A percentile compares a stretch with the other conserved stretches of the same genome.
phyloP scores from a whole-genome alignment of 2,329 filamentous ascomycete genomes.

The Bipolaris zeicola region DNA sequence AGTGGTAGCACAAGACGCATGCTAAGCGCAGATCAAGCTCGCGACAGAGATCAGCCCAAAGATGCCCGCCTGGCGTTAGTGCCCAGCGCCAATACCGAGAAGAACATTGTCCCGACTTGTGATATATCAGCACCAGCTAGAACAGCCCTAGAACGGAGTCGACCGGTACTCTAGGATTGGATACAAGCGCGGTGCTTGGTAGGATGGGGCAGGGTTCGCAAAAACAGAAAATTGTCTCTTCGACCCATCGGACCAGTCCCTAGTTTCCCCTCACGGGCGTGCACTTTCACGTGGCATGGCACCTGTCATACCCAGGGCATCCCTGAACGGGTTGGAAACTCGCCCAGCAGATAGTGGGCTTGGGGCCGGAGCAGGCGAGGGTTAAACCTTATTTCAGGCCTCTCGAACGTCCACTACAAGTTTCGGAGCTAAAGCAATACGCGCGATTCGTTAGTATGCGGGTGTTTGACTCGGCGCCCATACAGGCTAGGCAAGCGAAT shows the following conservation, averaged over 20 bases:
- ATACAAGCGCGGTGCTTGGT: background rate
- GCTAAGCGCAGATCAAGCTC: constrained; percentile 4
- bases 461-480: constrained; percentile 22
- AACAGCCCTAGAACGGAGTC: constrained; percentile 2
- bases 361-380: constrained; percentile 28
- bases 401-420: constrained; percentile 18
- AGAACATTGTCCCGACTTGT: constrained; percentile 5
- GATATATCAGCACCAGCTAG: constrained; percentile 2
- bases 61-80: constrained; percentile 5
- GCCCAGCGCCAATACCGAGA: constrained; percentile 3
- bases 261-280: constrained; percentile 6
- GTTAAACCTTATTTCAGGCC: constrained; percentile 23
- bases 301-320: constrained; percentile 21
- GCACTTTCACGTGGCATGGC: constrained; percentile 19
- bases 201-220: background rate
- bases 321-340: constrained; percentile 11
- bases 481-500: constrained; percentile 27
- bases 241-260: constrained; percentile 1
- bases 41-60: constrained; percentile 8
- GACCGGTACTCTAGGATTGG: background rate
- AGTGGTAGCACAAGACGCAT: constrained; percentile 6
- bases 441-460: constrained; percentile 14
- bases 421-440: constrained; percentile 15
- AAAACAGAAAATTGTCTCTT: background rate
- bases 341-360: constrained; percentile 19